Conservation (phyloP, 2,329 filamentous ascomycete species). For the Xylariaceae sp. region DNA sequence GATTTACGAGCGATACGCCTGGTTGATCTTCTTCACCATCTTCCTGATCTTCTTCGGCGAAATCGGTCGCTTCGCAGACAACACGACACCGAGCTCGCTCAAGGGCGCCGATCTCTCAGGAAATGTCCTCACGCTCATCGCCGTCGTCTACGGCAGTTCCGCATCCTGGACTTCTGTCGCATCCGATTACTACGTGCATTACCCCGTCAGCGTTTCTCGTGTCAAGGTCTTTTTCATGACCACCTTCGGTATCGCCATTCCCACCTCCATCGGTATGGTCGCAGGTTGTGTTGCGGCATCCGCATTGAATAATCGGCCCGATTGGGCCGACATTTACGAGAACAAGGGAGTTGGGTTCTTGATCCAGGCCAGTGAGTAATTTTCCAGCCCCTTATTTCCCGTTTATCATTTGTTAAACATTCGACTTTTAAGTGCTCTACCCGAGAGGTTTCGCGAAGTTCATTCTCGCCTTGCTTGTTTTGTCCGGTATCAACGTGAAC, state of each 20-base stretch:
- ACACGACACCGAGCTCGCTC: conserved; percentile 32
- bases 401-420: background rate
- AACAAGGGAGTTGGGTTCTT: conserved; percentile 41
- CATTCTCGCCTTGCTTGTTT: conserved; percentile 33
- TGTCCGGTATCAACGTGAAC: conserved; percentile 44
- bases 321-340: conserved; percentile 37
- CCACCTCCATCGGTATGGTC: conserved; percentile 46
- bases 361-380: conserved; percentile 32
- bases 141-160: conserved; percentile 44
- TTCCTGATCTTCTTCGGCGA: conserved; percentile 47
- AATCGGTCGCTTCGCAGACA: conserved; percentile 38
- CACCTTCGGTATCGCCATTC: conserved; percentile 41
- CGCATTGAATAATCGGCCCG: conserved; percentile 37
- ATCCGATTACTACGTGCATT: conserved; percentile 44
- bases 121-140: conserved; percentile 39
- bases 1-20: conserved; percentile 46
- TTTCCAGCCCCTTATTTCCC: background rate
- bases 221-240: conserved; percentile 46
- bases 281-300: conserved; percentile 41
- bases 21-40: conserved; percentile 43
- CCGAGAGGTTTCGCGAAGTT: conserved; percentile 42
- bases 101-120: conserved; percentile 37
- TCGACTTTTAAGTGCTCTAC: conserved; percentile 32
- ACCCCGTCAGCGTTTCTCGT: conserved; percentile 41
- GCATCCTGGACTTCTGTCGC: conserved; percentile 45